A percentile compares a stretch with the other conserved stretches of the same genome.
phyloP scores from a whole-genome alignment of 140 eudicot species.

The Oenanthe javanica region DNA sequence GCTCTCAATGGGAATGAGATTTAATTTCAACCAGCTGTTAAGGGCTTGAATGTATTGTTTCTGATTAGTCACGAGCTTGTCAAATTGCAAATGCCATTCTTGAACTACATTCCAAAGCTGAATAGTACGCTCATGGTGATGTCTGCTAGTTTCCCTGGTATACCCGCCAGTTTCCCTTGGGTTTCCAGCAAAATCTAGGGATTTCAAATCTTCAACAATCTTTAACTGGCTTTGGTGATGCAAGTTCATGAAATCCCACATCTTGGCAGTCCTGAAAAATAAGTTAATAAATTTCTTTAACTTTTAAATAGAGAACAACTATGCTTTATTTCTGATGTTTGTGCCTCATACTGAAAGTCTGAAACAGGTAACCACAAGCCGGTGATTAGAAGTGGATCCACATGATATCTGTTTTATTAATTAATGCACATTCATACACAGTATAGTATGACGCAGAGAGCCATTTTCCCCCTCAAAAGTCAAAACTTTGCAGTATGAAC shows the following conservation, averaged over 20 bases:
- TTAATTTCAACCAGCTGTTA: slow-evolving; percentile 72
- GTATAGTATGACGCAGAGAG: neutral
- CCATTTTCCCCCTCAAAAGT: neutral
- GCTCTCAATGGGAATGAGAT: slow-evolving; percentile 88
- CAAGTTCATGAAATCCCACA: slow-evolving; percentile 79
- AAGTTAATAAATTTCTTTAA: neutral
- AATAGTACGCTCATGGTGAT: slow-evolving; percentile 65
- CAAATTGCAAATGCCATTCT: slow-evolving; percentile 76
- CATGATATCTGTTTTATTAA: neutral
- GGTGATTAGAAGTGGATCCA: neutral
- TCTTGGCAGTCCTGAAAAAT: slow-evolving; percentile 65
- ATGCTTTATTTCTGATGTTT: neutral
- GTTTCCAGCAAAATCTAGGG: slow-evolving; percentile 52
- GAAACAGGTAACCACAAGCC: neutral
- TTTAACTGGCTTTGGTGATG: slow-evolving; percentile 71
- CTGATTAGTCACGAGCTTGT: slow-evolving; percentile 65
- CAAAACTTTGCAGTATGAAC: neutral
- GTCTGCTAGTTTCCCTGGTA: slow-evolving; percentile 60
- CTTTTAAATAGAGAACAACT: neutral
- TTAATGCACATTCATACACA: neutral
- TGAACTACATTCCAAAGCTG: slow-evolving; percentile 68
- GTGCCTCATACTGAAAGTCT: neutral
- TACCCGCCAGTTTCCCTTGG: slow-evolving; percentile 58
- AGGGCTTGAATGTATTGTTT: slow-evolving; percentile 69
- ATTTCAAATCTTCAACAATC: slow-evolving; percentile 53